phyloP scores from a whole-genome alignment of 192 early-diverging fungal genomes.

The Entrophospora sp. region DNA sequence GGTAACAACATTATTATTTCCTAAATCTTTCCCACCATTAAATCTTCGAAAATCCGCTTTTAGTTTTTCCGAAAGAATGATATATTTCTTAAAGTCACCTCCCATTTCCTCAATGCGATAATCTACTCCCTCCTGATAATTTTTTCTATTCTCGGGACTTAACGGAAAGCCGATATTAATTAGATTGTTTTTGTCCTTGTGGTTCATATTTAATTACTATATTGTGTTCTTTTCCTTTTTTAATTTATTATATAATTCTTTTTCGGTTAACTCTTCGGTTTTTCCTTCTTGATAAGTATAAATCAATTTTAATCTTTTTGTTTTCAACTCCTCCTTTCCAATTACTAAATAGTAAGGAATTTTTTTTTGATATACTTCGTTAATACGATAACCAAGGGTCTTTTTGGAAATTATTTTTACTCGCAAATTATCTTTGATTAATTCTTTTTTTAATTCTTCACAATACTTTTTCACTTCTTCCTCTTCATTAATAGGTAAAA shows the following conservation, averaged over 20 bases:
- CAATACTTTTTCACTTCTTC: not conserved
- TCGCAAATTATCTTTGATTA: not conserved
- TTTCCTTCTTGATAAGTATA: not conserved
- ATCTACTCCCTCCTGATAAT: no score
- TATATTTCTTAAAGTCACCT: no score
- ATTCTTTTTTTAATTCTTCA: not conserved
- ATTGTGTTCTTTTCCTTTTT: no score
- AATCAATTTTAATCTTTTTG: not conserved
- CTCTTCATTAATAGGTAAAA: not conserved
- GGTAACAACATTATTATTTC: no score
- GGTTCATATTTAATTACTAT: no score
- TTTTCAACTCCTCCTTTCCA: not conserved
- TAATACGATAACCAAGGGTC: not conserved
- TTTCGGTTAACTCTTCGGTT: not conserved
- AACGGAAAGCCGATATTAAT: no score
- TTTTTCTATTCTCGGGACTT: no score
- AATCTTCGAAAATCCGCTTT: no score
- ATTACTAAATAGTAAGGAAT: conserved; percentile 1
- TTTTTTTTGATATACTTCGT: not conserved
- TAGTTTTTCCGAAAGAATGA: no score
- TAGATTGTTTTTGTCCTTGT: no score
- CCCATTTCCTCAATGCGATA: no score
- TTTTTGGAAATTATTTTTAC: not conserved
- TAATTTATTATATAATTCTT: not conserved
- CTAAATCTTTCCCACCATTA: no score